Evolutionary conservation across 2,329 filamentous ascomycete genomes (phyloP).

Genomic region (Fusarium transvaalense): DNA sequence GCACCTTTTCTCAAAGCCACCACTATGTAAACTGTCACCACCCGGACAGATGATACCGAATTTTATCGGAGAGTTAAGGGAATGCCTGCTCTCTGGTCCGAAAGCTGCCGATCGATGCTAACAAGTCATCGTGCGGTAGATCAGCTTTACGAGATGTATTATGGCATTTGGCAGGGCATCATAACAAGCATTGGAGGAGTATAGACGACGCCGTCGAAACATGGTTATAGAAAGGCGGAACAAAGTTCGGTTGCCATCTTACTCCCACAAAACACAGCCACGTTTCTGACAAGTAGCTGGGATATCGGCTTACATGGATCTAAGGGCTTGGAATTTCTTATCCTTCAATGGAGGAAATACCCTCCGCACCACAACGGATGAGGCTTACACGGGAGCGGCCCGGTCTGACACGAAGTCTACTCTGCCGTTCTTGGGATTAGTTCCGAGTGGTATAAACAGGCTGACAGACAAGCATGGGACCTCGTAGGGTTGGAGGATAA

Average conservation of each 20-base stretch:
- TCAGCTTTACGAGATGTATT: background rate
- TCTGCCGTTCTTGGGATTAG: background rate
- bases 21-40: background rate
- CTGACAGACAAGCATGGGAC: background rate
- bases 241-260: background rate
- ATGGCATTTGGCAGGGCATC: background rate
- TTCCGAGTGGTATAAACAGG: slow-evolving; percentile 14
- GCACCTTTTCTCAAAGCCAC: background rate
- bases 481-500: background rate
- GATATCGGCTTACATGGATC: slow-evolving; percentile 3
- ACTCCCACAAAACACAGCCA: background rate
- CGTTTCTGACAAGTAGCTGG: background rate
- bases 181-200: background rate
- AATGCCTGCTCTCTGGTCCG: background rate
- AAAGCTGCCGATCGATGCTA: background rate
- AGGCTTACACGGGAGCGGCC: slow-evolving; percentile 30
- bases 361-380: slow-evolving; percentile 8
- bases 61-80: background rate
- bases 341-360: background rate
- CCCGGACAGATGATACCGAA: slow-evolving; percentile 1
- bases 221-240: background rate
- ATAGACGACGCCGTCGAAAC: background rate
- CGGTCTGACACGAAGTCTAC: slow-evolving; percentile 21
- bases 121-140: background rate
- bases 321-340: background rate